These are phyloP conservation scores for Singerocomus rubriflavus DNA, from an alignment of 1,284 basidiomycete genomes.

Conservation along the genomic window DNA sequence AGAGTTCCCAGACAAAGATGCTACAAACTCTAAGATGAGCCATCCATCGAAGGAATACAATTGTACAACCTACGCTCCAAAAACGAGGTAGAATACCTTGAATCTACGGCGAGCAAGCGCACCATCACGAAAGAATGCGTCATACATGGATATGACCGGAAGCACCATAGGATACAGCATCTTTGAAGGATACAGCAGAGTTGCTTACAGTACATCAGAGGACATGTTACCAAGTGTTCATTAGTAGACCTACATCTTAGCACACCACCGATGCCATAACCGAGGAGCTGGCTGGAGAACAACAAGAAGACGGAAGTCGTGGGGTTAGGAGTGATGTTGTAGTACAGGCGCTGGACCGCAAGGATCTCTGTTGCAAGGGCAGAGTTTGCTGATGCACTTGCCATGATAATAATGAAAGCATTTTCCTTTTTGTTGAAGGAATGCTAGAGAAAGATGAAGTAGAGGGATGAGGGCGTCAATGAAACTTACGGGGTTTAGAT, in stretches of 20 bases:
- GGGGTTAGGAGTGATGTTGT: slow-evolving; percentile 53
- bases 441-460: slow-evolving; percentile 29
- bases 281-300: slow-evolving; percentile 61
- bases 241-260: slow-evolving; percentile 40
- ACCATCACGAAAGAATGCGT: slow-evolving; percentile 52
- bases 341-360: slow-evolving; percentile 56
- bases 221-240: slow-evolving; percentile 2
- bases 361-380: slow-evolving; percentile 67
- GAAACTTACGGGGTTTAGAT: slow-evolving; percentile 51
- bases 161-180: slow-evolving; percentile 56
- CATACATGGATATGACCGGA: slow-evolving; percentile 55
- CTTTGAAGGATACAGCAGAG: slow-evolving; percentile 65
- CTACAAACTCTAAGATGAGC: slow-evolving; percentile 16
- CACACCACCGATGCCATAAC: slow-evolving; percentile 59
- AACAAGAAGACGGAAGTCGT: slow-evolving; percentile 55
- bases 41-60: neutral
- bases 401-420: slow-evolving; percentile 65
- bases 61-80: slow-evolving; percentile 34
- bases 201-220: slow-evolving; percentile 29
- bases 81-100: slow-evolving; percentile 50
- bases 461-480: slow-evolving; percentile 11
- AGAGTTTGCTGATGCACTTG: slow-evolving; percentile 60
- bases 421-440: slow-evolving; percentile 51
- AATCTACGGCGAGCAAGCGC: slow-evolving; percentile 43
- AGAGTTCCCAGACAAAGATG: slow-evolving; percentile 51